A percentile compares a stretch with the other conserved stretches of the same genome.
Conservation (phyloP, 768 basidiomycete genomes). For the Suillus subalutaceus region DNA sequence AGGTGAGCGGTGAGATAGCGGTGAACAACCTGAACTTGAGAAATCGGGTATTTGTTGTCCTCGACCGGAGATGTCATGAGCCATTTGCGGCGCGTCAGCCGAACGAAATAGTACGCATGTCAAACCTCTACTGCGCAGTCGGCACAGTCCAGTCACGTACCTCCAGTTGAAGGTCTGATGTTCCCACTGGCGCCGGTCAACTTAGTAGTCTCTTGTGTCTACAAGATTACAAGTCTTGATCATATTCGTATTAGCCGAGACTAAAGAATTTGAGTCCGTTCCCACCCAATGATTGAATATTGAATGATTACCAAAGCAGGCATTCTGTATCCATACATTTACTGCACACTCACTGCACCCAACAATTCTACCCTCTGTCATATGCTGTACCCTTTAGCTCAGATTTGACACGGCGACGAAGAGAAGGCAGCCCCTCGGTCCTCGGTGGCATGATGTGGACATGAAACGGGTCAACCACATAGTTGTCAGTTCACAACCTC, state of each 20-base stretch:
- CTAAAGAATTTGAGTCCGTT: neutral
- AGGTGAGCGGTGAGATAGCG: constrained; percentile 26
- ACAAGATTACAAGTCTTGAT: too few species aligned
- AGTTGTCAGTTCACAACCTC: too few species aligned
- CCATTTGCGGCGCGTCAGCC: constrained; percentile 45
- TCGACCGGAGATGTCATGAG: constrained; percentile 8
- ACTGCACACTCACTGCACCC: neutral
- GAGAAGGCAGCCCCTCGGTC: too few species aligned
- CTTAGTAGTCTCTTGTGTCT: too few species aligned
- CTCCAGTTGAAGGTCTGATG: constrained; percentile 16
- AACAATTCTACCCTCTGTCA: neutral
- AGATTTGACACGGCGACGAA: too few species aligned
- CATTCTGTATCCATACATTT: neutral
- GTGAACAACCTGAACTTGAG: constrained; percentile 24
- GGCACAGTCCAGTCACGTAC: constrained; percentile 27
- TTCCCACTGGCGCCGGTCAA: neutral
- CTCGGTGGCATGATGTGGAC: too few species aligned
- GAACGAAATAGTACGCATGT: constrained; percentile 36
- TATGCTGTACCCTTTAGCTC: too few species aligned
- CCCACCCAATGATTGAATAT: too few species aligned
- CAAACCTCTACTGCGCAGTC: constrained; percentile 21
- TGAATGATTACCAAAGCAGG: neutral
- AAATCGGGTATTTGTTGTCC: constrained; percentile 22
- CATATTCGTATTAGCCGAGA: too few species aligned
- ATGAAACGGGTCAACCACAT: too few species aligned